Base-by-base conservation (phyloP, 495 filamentous ascomycete genomes). In the Xylaria telfairii region DNA sequence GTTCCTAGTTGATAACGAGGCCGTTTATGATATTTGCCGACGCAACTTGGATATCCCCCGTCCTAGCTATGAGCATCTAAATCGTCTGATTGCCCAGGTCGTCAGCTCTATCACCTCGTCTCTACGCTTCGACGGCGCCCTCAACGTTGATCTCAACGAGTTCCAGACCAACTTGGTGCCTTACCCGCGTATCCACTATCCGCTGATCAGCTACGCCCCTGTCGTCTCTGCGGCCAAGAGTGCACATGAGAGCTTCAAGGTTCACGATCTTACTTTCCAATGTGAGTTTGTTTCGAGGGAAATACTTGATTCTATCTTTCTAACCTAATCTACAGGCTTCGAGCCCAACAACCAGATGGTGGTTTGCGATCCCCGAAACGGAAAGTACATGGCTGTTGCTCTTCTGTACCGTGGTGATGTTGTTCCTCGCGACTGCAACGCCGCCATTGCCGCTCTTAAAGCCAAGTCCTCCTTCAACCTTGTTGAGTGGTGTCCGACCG, bases 321-420 rank as follows among this genome's bases (percentile, higher is more conserved):
- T 75, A 73, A 80, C 54, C 53, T 51, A 15, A 9, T 44, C 47
- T 53, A 63, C 71, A 89, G 89, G 92, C 82, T 95, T 95, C 79
- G 93, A 97, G 84, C 93, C 93, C 63, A 92, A 94, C 87, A 97
- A 97, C 86, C 93, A 97, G 85, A 97, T 97, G 93, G 93, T 97
- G 30, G 93, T 95, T 77, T 97, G 93, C 78, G 92, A 97, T 76
- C 93, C 93, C 67, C 91, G 92, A 74, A 93, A 95, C 67, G 93
- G 93, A 79, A 96, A 96, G 84, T 97, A 96, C 87, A 97, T 97
- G 93, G 93, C 93, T 61, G 92, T 95, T 37, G 92, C 92, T 72
- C 87, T 97, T 44, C 85, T 97, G 73, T 97, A 97, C 86, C 93
- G 93, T 77, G 93, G 93, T 73, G 93, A 97, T 74, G 92, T 93